Conservation (phyloP, 2,329 filamentous ascomycete species). For the Curvularia eragrostidis region DNA sequence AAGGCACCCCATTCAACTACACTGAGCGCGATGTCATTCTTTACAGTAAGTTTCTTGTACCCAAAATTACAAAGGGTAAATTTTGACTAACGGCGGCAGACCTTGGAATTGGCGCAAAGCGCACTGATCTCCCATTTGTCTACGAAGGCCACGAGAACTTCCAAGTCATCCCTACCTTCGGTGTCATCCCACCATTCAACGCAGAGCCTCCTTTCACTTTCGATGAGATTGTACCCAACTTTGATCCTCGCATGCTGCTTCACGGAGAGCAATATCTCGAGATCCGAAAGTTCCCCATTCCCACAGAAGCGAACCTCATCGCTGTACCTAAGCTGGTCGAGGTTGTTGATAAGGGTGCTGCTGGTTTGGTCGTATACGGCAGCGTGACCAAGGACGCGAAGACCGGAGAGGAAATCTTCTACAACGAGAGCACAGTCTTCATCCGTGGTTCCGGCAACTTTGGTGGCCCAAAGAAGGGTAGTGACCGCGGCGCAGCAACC, state of each 20-base stretch:
- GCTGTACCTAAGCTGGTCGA: conserved; percentile 84
- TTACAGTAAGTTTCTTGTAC: conserved; percentile 65
- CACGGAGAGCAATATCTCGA: conserved; percentile 99
- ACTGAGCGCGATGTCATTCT: conserved; percentile 88
- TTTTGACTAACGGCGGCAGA: conserved; percentile 54
- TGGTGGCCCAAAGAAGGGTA: conserved; percentile 78
- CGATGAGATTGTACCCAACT: conserved; percentile 88
- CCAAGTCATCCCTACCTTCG: conserved; percentile 92
- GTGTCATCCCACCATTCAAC: conserved; percentile 93
- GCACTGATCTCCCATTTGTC: conserved; percentile 83
- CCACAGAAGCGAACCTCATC: conserved; percentile 78
- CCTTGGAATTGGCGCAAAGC: conserved; percentile 89
- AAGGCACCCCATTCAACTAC: conserved; percentile 80
- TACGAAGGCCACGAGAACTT: conserved; percentile 93
- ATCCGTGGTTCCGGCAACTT: conserved; percentile 91
- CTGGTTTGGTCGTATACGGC: conserved; percentile 80
- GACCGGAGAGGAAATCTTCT: conserved; percentile 90
- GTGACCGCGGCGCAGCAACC: conserved; percentile 80
- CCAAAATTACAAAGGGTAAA: background rate
- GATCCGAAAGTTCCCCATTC: conserved; percentile 88
- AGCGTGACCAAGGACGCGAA: conserved; percentile 83
- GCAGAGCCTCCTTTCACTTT: conserved; percentile 80
- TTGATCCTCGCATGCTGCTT: conserved; percentile 97
- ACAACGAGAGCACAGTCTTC: conserved; percentile 95
- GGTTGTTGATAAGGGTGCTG: conserved; percentile 93